Conservation (phyloP, 1,139 yeast genomes). For the Pichia sp. region DNA sequence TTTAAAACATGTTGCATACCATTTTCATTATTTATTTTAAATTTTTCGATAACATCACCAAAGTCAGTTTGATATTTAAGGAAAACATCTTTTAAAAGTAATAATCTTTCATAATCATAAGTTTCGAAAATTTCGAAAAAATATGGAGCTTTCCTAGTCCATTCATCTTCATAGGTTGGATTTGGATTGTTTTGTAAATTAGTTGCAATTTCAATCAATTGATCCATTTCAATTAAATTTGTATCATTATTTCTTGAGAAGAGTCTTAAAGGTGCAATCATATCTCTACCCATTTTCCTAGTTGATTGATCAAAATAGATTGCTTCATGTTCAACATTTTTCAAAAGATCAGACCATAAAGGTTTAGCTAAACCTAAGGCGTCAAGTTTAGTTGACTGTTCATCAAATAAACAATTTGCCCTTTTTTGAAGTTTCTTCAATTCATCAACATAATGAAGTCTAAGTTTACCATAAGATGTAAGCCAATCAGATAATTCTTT, state of each 20-base stretch:
- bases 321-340: constrained; percentile 46
- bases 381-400: constrained; percentile 35
- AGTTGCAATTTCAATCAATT: constrained; percentile 34
- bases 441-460: constrained; percentile 44
- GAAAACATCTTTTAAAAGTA: constrained; percentile 59
- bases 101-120: constrained; percentile 62
- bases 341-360: constrained; percentile 52
- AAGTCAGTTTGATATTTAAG: constrained; percentile 62
- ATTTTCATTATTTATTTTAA: constrained; percentile 51
- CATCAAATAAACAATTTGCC: constrained; percentile 34
- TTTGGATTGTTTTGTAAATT: constrained; percentile 26
- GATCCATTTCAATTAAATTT: constrained; percentile 38
- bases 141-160: constrained; percentile 77
- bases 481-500: constrained; percentile 50
- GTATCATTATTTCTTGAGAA: constrained; percentile 50
- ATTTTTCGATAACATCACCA: constrained; percentile 40
- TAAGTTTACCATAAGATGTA: constrained; percentile 42
- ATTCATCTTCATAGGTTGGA: constrained; percentile 29
- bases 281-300: constrained; percentile 47
- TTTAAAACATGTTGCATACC: constrained; percentile 60
- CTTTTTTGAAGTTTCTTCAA: constrained; percentile 41
- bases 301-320: constrained; percentile 45
- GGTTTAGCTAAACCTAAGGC: constrained; percentile 48
- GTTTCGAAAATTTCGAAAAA: constrained; percentile 70
- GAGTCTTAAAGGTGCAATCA: constrained; percentile 47